These are phyloP conservation scores for Asparagopsis taxiformis DNA, from an alignment of 31 red algal genomes.

Conservation along the genomic window DNA sequence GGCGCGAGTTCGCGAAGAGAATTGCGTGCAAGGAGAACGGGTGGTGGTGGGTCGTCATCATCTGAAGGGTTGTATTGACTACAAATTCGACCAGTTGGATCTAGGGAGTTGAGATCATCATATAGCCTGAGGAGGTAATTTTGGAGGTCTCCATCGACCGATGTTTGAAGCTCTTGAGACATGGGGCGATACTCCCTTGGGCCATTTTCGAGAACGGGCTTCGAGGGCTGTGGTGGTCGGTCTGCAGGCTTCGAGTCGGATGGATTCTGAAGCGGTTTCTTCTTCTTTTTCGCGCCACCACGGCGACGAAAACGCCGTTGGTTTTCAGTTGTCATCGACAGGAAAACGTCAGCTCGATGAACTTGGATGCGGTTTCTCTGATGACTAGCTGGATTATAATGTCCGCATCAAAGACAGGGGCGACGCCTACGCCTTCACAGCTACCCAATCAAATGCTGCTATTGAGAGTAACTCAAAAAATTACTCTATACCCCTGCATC, in stretches of 20 bases:
- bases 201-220: not conserved
- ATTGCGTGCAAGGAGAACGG: slow-evolving; percentile 50
- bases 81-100: slow-evolving; percentile 20
- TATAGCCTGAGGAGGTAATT: slow-evolving; percentile 26
- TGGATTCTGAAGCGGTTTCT: slow-evolving; percentile 1
- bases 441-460: too few species aligned
- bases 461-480: too few species aligned
- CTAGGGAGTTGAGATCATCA: slow-evolving; percentile 25
- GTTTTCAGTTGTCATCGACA: slow-evolving; percentile 2
- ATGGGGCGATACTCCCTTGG: not conserved
- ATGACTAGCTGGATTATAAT: too few species aligned
- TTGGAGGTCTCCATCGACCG: too few species aligned
- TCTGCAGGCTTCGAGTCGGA: not conserved
- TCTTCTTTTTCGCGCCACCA: slow-evolving; percentile 57
- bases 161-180: not conserved
- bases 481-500: too few species aligned
- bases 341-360: too few species aligned
- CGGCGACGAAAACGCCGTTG: slow-evolving; percentile 39
- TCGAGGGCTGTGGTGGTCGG: not conserved
- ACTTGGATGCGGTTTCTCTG: too few species aligned
- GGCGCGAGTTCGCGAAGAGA: slow-evolving; percentile 15
- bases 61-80: not conserved
- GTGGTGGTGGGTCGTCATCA: slow-evolving; percentile 32
- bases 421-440: too few species aligned
- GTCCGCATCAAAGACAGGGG: too few species aligned